Evolutionary conservation across 768 basidiomycete genomes (phyloP).

Genomic region (Rhodotorula sphaerocarpa): DNA sequence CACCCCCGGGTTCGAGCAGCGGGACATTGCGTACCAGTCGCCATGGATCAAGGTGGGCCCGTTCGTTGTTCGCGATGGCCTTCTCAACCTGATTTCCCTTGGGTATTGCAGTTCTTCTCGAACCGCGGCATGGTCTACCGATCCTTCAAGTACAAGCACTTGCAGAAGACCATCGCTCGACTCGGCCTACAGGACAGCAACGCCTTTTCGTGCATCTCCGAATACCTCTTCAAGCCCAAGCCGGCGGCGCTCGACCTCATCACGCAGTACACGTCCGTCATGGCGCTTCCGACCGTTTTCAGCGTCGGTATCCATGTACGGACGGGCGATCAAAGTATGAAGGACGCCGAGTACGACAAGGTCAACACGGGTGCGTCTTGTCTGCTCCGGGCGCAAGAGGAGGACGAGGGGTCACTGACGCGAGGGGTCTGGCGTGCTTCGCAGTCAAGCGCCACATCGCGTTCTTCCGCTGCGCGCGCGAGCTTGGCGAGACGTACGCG

Average conservation of each 20-base stretch:
- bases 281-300: slow-evolving; percentile 26
- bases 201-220: slow-evolving; percentile 29
- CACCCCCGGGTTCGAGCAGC: slow-evolving; percentile 24
- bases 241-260: slow-evolving; percentile 22
- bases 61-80: no score
- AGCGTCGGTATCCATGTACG: slow-evolving; percentile 27
- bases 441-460: slow-evolving; percentile 24
- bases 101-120: slow-evolving; percentile 23
- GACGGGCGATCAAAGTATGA: slow-evolving; percentile 30
- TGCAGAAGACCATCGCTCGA: slow-evolving; percentile 20
- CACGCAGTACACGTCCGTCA: slow-evolving; percentile 17
- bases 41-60: slow-evolving; percentile 26
- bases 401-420: no score
- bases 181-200: slow-evolving; percentile 15
- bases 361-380: slow-evolving; percentile 18
- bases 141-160: slow-evolving; percentile 29
- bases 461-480: slow-evolving; percentile 32
- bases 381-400: no score
- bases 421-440: no score
- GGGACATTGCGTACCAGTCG: slow-evolving; percentile 24
- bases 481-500: slow-evolving; percentile 30
- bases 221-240: slow-evolving; percentile 34
- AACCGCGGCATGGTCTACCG: slow-evolving; percentile 31
- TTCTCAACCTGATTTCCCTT: background rate
- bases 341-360: slow-evolving; percentile 24